Conservation (phyloP, 257 asterid genomes). For the Solanum lycopersicoides region DNA sequence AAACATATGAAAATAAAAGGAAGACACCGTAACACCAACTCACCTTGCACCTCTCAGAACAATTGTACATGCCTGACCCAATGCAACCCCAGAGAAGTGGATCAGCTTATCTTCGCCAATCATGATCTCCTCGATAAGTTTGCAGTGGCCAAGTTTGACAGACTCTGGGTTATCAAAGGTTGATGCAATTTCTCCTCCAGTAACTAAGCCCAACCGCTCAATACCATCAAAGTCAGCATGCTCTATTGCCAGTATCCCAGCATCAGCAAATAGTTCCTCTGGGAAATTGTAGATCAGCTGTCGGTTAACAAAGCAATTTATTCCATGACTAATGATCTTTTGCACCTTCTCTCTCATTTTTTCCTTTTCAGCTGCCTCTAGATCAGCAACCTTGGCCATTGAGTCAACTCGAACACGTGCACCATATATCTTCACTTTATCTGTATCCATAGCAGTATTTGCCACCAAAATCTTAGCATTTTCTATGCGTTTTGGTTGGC, state of each 20-base stretch:
- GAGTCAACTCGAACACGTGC: conserved; percentile 99
- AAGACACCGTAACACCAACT: not conserved
- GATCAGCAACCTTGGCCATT: conserved; percentile 95
- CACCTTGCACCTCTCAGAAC: conserved; percentile 98
- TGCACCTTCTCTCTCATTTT: conserved; percentile 95
- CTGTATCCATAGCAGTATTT: conserved; percentile 98
- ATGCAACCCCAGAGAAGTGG: conserved; percentile 92
- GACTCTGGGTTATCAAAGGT: conserved; percentile 97
- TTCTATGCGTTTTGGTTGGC: conserved; percentile 96
- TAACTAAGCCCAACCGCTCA: conserved; percentile 88
- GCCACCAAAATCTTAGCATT: conserved; percentile 94
- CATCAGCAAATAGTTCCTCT: conserved; percentile 93
- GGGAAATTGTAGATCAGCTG: conserved; percentile 95
- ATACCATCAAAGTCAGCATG: conserved; percentile 99
- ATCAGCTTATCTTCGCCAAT: conserved; percentile 96
- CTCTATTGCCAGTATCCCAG: conserved; percentile 93
- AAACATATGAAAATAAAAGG: not conserved
- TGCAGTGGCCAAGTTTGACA: conserved; percentile 91
- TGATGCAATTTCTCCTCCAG: conserved; percentile 96
- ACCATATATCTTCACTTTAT: conserved; percentile 93
- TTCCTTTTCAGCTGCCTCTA: conserved; percentile 87
- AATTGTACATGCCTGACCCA: conserved; percentile 98
- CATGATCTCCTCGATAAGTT: conserved; percentile 93
- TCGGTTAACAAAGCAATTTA: conserved; percentile 89
- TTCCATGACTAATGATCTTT: conserved; percentile 83